Evolutionary conservation across 208 protist genomes (phyloP).

Genomic region (Naegleria gruberi): DNA sequence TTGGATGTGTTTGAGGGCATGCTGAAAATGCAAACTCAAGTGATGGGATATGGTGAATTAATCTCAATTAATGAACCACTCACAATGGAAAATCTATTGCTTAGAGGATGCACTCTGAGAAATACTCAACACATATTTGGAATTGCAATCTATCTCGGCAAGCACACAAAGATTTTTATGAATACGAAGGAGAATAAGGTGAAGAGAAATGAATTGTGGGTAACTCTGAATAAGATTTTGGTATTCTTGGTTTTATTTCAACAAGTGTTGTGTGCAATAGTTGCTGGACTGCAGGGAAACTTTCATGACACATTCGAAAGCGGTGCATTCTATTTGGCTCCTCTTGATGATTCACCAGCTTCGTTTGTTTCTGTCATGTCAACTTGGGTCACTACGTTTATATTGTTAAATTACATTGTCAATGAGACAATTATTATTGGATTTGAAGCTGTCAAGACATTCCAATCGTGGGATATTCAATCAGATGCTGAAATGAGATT

Average conservation of each 20-base stretch:
- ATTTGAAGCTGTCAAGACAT: slow-evolving; percentile 16
- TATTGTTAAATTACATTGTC: slow-evolving; percentile 19
- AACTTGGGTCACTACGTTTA: slow-evolving; percentile 5
- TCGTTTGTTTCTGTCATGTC: neutral
- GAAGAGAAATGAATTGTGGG: slow-evolving; percentile 31
- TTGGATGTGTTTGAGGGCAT: neutral
- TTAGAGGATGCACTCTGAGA: slow-evolving; percentile 41
- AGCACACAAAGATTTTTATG: slow-evolving; percentile 39
- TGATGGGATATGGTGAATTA: neutral
- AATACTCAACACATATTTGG: slow-evolving; percentile 49
- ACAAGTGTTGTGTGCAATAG: neutral
- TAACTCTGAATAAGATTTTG: slow-evolving; percentile 16
- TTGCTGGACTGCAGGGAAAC: slow-evolving; percentile 12
- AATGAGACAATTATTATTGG: slow-evolving; percentile 14
- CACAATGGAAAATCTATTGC: slow-evolving; percentile 38
- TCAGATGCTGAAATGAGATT: neutral
- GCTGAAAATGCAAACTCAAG: neutral
- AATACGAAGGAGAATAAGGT: slow-evolving; percentile 26
- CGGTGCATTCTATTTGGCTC: neutral
- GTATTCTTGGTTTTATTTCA: neutral
- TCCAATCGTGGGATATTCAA: slow-evolving; percentile 7
- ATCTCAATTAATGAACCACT: neutral
- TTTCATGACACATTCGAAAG: neutral
- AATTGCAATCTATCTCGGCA: slow-evolving; percentile 46
- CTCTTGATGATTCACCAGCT: neutral